These are phyloP conservation scores for Apophysomyces variabilis DNA, from an alignment of 371 early-diverging fungal genomes.

Conservation along the genomic window DNA sequence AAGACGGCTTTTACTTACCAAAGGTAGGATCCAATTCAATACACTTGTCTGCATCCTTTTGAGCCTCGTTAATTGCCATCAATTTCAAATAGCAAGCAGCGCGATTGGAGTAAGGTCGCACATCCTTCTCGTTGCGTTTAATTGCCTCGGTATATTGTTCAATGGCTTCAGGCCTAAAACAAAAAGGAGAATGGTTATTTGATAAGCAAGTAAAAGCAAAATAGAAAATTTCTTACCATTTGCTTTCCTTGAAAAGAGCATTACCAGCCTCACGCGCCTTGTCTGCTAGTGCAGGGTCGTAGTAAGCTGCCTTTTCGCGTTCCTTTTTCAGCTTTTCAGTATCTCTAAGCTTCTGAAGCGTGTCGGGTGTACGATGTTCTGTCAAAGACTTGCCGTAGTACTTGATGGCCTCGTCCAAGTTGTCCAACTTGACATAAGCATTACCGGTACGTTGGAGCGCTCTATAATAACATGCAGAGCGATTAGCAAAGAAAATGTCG, in stretches of 20 bases:
- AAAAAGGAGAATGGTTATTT: neutral
- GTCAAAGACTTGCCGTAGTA: conserved; percentile 92
- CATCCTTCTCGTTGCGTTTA: conserved; percentile 92
- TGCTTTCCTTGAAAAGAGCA: conserved; percentile 86
- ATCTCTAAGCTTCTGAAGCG: conserved; percentile 88
- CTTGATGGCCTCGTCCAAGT: conserved; percentile 87
- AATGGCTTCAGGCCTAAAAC: conserved; percentile 79
- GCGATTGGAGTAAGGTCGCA: conserved; percentile 94
- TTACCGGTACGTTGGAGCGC: conserved; percentile 93
- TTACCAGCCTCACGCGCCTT: conserved; percentile 95
- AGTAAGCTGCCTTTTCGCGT: conserved; percentile 85
- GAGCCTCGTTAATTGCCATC: conserved; percentile 92
- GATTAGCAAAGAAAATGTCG: neutral
- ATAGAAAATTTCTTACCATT: conserved; percentile 53
- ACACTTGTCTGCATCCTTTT: conserved; percentile 94
- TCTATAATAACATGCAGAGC: conserved; percentile 33
- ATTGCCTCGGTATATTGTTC: conserved; percentile 96
- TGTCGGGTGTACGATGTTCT: conserved; percentile 95
- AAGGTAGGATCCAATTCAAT: conserved; percentile 88
- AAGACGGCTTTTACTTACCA: conserved; percentile 39
- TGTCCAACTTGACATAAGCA: conserved; percentile 82
- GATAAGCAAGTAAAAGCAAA: neutral
- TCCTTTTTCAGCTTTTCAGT: conserved; percentile 83
- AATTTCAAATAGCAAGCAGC: conserved; percentile 96
- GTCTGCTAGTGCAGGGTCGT: conserved; percentile 81